Conservation (phyloP, 1,139 yeast species). For the Pichia sp. region DNA sequence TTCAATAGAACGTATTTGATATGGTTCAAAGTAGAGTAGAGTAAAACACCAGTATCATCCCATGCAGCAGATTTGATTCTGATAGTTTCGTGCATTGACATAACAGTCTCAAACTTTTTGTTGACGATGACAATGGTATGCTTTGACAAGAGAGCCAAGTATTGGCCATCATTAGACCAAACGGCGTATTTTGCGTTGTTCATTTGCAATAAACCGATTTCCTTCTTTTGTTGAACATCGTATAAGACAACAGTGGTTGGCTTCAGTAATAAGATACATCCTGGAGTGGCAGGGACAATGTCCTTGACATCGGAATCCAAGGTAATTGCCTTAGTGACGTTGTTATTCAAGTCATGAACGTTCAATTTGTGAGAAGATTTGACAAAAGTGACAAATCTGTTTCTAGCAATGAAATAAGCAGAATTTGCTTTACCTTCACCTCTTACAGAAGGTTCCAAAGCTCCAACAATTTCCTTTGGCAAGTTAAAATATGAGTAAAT, state of each 20-base stretch:
- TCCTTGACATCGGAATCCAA: constrained; percentile 70
- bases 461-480: constrained; percentile 88
- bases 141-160: constrained; percentile 84
- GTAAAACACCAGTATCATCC: constrained; percentile 90
- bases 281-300: constrained; percentile 76
- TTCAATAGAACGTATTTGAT: constrained; percentile 88
- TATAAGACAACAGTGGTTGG: constrained; percentile 68
- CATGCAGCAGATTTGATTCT: constrained; percentile 96
- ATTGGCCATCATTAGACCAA: constrained; percentile 87
- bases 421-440: constrained; percentile 78
- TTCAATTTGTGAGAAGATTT: constrained; percentile 63
- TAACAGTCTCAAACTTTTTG: constrained; percentile 69
- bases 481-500: constrained; percentile 71
- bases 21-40: constrained; percentile 93
- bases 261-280: constrained; percentile 74
- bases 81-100: constrained; percentile 93
- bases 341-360: constrained; percentile 78
- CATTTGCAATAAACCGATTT: constrained; percentile 63
- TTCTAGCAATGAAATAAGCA: constrained; percentile 90
- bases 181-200: constrained; percentile 82
- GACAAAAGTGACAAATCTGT: constrained; percentile 81
- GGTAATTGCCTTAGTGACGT: constrained; percentile 75
- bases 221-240: constrained; percentile 91
- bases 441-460: constrained; percentile 79
- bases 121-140: constrained; percentile 89